These are phyloP conservation scores for Phytophthora quininea DNA, from an alignment of 352 stramenopile species.

Conservation along the genomic window DNA sequence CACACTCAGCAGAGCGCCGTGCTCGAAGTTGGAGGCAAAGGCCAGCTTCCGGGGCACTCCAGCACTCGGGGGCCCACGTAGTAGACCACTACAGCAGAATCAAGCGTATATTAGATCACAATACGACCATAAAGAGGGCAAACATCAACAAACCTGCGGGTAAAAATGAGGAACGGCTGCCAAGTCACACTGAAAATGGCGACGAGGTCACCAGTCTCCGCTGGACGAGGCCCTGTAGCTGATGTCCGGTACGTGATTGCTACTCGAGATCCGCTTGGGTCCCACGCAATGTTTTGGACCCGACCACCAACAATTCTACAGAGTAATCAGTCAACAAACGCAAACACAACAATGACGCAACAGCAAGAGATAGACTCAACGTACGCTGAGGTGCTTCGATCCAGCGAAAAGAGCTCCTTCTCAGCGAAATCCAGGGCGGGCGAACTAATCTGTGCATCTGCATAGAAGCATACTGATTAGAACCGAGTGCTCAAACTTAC, in stretches of 20 bases:
- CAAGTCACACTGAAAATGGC: constrained; percentile 74
- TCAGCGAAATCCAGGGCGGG: constrained; percentile 73
- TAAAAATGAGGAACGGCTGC: constrained; percentile 82
- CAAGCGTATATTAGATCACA: background rate
- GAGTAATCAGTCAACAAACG: background rate
- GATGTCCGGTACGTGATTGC: constrained; percentile 61
- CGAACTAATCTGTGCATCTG: constrained; percentile 78
- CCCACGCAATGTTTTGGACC: constrained; percentile 68
- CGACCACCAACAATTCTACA: constrained; percentile 64
- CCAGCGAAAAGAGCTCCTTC: constrained; percentile 62
- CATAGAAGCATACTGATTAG: too few species aligned
- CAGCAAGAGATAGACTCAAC: constrained; percentile 4
- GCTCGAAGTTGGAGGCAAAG: constrained; percentile 75
- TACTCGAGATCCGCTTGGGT: constrained; percentile 69
- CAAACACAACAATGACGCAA: background rate
- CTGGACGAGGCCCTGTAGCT: constrained; percentile 20
- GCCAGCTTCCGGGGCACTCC: constrained; percentile 60
- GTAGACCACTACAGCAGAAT: constrained; percentile 42
- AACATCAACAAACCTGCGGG: constrained; percentile 46
- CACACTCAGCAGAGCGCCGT: constrained; percentile 72
- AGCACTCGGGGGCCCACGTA: constrained; percentile 64
- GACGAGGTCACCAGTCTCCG: constrained; percentile 56
- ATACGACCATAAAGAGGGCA: background rate
- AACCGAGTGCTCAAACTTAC: too few species aligned
- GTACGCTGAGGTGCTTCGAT: constrained; percentile 66